Evolutionary conservation across 78 protist species (phyloP).

Genomic region (Kipferlia bialata): DNA sequence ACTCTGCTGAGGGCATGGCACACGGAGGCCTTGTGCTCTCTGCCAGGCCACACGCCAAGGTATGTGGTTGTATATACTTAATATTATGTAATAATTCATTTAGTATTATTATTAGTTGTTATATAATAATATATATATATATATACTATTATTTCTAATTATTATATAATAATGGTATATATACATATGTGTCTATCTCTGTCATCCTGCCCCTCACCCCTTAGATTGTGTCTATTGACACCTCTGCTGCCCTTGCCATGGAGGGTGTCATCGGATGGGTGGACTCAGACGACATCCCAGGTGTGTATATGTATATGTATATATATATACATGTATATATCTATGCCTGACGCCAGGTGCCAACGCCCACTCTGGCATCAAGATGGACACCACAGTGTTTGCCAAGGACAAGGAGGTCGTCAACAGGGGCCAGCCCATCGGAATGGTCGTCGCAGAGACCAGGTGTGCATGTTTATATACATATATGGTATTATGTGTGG

Average conservation of each 20-base stretch:
- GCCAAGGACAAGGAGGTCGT: constrained; percentile 35
- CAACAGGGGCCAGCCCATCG: constrained; percentile 53
- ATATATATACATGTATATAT: no score
- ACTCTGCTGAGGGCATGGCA: not conserved
- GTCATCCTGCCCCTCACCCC: no score
- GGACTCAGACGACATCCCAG: constrained; percentile 43
- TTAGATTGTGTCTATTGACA: constrained; percentile 31
- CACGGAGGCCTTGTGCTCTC: not conserved
- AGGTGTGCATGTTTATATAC: not conserved
- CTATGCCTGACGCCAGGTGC: no score
- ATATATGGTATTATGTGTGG: not conserved
- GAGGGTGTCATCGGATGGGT: constrained; percentile 41
- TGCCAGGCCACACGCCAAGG: not conserved
- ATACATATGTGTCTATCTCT: no score
- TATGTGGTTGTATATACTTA: no score
- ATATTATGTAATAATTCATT: no score
- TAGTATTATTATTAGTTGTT: no score
- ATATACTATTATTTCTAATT: no score
- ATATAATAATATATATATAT: no score
- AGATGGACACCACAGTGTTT: constrained; percentile 26
- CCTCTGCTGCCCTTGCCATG: constrained; percentile 1
- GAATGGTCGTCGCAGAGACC: constrained; percentile 62
- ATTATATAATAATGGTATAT: no score
- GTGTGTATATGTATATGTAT: no score
- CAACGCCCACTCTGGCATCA: constrained; percentile 17